Evolutionary conservation across 164 flowering plant species (phyloP).

Genomic region (Umbilicus rupestris): DNA sequence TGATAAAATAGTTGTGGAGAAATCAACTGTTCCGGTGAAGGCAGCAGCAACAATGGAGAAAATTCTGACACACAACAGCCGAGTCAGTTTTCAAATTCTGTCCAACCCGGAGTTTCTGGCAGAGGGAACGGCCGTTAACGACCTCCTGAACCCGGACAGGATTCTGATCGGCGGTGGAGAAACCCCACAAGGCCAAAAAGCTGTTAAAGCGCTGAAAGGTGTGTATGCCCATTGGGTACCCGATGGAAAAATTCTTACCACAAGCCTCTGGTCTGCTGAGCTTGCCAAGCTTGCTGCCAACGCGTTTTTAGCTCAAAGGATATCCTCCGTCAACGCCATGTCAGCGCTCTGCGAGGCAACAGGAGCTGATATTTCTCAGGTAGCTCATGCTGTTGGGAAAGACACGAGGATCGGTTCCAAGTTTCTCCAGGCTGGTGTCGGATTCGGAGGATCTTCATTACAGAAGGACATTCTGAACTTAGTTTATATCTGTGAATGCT

Average conservation of each 20-base stretch:
- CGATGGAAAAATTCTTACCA: constrained; percentile 30
- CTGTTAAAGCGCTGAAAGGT: constrained; percentile 32
- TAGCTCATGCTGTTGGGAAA: constrained; percentile 41
- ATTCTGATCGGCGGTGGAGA: constrained; percentile 50
- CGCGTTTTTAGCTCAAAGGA: constrained; percentile 57
- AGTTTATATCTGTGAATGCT: constrained; percentile 44
- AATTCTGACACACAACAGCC: constrained; percentile 40
- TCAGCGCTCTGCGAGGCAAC: constrained; percentile 52
- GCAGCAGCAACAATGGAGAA: constrained; percentile 51
- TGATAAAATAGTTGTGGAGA: constrained; percentile 47
- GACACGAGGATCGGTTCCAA: constrained; percentile 46
- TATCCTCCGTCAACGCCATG: constrained; percentile 54
- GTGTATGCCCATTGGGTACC: constrained; percentile 56
- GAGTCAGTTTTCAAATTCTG: constrained; percentile 36
- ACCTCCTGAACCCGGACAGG: constrained; percentile 37
- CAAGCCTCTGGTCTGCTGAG: constrained; percentile 54
- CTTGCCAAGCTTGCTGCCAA: constrained; percentile 56
- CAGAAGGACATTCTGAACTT: constrained; percentile 51
- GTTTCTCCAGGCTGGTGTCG: constrained; percentile 50
- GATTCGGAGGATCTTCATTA: constrained; percentile 50
- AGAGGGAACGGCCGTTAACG: constrained; percentile 47
- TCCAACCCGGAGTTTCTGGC: constrained; percentile 51
- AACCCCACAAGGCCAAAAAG: constrained; percentile 44
- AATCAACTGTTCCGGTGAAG: constrained; percentile 50
- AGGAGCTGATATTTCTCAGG: constrained; percentile 39